Evolutionary conservation across 2,329 filamentous ascomycete genomes (phyloP), one percentile per base, ranked within the genome.

Genomic region (Penicillium sp.): DNA sequence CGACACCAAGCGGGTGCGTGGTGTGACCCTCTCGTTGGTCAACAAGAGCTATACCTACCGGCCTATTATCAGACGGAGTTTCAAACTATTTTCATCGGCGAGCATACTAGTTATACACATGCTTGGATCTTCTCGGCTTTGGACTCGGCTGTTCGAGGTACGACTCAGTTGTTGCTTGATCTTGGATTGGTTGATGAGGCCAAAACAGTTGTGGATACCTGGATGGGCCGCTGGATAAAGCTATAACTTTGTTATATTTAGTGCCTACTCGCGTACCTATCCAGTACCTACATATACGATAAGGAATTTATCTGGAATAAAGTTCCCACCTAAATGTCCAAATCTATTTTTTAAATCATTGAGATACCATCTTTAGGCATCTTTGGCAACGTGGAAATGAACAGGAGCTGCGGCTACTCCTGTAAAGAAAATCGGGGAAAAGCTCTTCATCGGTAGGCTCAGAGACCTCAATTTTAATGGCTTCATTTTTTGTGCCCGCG

Each of bases 51-150:
- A 25, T 91, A 88, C 63, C 76, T 91, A 9, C 88, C 89, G 0
- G 85, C 88, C n/a, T 91, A 89, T 67, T 90, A 88, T 67, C 83
- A 86, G 68, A 90, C 87, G 0, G 85, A 91, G 70, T 81, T 81
- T 61, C 84, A 87, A 48, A 86, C 87, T n/a, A 84, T 90, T 33
- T 89, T 90, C 58, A 77, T 88, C 6, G 85, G 85, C 2, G 88
- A 91, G 70, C 87, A 90, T 67, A 90, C 88, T 0, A 84, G 82
- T 7, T 89, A 87, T 67, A 91, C 88, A 0, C 88, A 91, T 67
- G 87, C 86, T 1, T 73, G 70, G 71, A 72, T 72, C 13, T 72
- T 70, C 29, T 85, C 82, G 3, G 88, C 88, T 1, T 74, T 91
- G 4, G 88, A 91, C 67, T 88, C 84, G 11, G 87, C 85, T 0